Base-by-base conservation (phyloP, 1,139 yeast species). In the Nadsonia starkeyi-henricii region DNA sequence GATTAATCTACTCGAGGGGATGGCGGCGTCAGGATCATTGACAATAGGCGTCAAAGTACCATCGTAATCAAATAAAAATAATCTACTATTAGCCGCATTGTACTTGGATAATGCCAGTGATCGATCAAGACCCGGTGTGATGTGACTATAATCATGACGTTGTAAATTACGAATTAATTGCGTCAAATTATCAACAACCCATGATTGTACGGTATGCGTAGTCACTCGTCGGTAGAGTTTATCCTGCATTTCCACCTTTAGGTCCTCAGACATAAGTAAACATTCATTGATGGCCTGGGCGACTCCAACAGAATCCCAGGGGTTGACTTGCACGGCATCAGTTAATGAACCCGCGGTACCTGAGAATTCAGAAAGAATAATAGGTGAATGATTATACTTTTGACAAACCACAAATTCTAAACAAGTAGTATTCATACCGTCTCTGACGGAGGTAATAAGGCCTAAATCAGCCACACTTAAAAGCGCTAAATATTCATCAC, bases 1-100 rank as follows among this genome's bases (percentile, higher is more conserved):
- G 53, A 78, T 73, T 47, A 91, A 70, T 55, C 83, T 74, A 9
- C 81, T 79, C 1, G 95, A 79, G 1, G 99, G 99, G 46, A 91
- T 84, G 1, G 98, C 98, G 0, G 98, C 96, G n/a, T 93, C 88
- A 1, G 99, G 99, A 58, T 91, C 97, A 42, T 79, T 76, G 3
- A 91, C 97, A 61, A 91, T 91, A 8, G 97, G 97, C 0, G 97
- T 85, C 57, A 91, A 72, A 0, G 99, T 91, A 28, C 99, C 99
- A 63, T 91, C 99, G 62, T 91, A 91, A 66, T 91, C 99, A 67
- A 93, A 89, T 57, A 91, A 66, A 58, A 91, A 88, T 52, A 91
- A 68, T 53, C 98, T 75, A 58, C 84, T 74, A 28, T 75, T 54
- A 1, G 96, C 78, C 19, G 66, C 58, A 45, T 73, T 64, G 64